A percentile compares a stretch with the other conserved stretches of the same genome.
Conservation (phyloP, 2,329 filamentous ascomycete genomes). For the Aspergillus alliaceus region DNA sequence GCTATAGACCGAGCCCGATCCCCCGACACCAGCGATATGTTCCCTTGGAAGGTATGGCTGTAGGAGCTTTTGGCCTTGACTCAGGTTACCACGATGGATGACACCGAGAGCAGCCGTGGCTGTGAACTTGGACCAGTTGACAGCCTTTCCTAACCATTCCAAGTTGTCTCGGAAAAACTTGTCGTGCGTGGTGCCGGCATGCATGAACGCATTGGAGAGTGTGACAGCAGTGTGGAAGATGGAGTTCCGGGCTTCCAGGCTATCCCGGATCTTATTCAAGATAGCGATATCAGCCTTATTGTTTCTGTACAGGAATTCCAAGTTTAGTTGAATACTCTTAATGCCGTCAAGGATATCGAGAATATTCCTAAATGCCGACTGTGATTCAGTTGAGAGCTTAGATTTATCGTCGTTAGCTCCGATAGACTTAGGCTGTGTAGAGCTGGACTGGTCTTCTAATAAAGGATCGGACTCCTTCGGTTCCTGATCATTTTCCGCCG, state of each 20-base stretch:
- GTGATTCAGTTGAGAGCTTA: slow-evolving; percentile 49
- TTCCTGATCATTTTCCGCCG: slow-evolving; percentile 50
- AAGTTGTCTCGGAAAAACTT: slow-evolving; percentile 98
- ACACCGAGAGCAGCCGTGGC: slow-evolving; percentile 94
- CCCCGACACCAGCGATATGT: slow-evolving; percentile 60
- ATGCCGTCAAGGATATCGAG: slow-evolving; percentile 75
- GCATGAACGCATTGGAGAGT: slow-evolving; percentile 98
- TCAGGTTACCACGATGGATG: slow-evolving; percentile 92
- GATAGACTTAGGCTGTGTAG: slow-evolving; percentile 41
- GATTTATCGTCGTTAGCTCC: slow-evolving; percentile 42
- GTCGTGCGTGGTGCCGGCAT: slow-evolving; percentile 95
- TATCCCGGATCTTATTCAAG: slow-evolving; percentile 94
- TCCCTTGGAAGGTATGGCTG: slow-evolving; percentile 89
- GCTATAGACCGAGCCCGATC: slow-evolving; percentile 85
- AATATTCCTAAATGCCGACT: slow-evolving; percentile 57
- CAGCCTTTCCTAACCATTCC: slow-evolving; percentile 96
- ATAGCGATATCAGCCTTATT: slow-evolving; percentile 91
- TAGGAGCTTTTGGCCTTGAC: slow-evolving; percentile 87
- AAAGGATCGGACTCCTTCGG: slow-evolving; percentile 60
- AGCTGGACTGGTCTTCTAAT: slow-evolving; percentile 50
- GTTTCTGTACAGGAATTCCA: slow-evolving; percentile 95
- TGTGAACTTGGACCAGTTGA: slow-evolving; percentile 99
- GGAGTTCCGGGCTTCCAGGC: slow-evolving; percentile 90
- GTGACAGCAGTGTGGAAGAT: slow-evolving; percentile 98
- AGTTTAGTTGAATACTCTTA: slow-evolving; percentile 89